Evolutionary conservation across 2,329 filamentous ascomycete species (phyloP).

Genomic region (Metarhizium rileyi): DNA sequence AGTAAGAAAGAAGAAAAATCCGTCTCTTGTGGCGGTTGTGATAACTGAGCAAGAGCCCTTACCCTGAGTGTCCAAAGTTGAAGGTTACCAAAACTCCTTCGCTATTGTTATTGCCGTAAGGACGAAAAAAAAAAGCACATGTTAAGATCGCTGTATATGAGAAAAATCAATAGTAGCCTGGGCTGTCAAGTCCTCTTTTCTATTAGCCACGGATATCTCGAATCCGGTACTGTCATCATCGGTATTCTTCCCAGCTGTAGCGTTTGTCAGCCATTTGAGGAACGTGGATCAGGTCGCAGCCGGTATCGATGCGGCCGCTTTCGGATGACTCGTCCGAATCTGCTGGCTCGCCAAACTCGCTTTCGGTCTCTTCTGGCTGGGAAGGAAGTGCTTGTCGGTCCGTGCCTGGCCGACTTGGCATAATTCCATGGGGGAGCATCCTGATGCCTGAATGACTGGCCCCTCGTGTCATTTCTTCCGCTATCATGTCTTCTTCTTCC

Average conservation of each 20-base stretch:
- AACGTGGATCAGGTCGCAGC: conserved; percentile 38
- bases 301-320: conserved; percentile 31
- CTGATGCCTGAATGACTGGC: conserved; percentile 9
- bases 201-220: too few species aligned
- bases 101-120: conserved; percentile 8
- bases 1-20: not conserved
- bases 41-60: not conserved
- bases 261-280: conserved; percentile 39
- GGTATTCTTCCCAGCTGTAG: conserved; percentile 41
- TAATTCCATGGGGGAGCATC: not conserved
- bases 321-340: not conserved
- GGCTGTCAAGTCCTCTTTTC: too few species aligned
- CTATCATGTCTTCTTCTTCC: conserved; percentile 37
- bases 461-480: conserved; percentile 18
- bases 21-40: not conserved
- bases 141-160: conserved; percentile 2
- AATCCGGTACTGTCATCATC: conserved; percentile 5
- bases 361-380: not conserved
- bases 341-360: not conserved
- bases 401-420: not conserved
- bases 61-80: not conserved
- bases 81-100: conserved; percentile 11
- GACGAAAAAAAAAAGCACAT: conserved; percentile 6
- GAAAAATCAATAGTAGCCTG: not conserved
- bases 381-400: not conserved